Evolutionary conservation across 345 rosid species (phyloP).

Genomic region (Gossypium longicalyx): DNA sequence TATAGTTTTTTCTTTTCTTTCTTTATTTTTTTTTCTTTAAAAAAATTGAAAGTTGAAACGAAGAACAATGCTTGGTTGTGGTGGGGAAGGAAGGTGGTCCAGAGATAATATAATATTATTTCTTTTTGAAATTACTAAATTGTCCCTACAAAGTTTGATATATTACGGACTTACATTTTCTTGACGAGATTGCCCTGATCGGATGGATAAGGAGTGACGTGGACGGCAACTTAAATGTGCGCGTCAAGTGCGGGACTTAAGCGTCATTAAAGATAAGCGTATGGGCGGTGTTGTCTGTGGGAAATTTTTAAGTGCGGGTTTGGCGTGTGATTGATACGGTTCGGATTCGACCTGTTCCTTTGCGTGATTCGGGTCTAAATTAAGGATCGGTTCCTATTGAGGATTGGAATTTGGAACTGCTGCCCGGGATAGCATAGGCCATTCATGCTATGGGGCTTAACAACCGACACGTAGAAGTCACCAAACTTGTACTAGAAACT

Average conservation of each 20-base stretch:
- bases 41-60: conserved; percentile 21
- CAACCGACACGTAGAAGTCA: conserved; percentile 5
- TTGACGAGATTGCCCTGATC: conserved; percentile 16
- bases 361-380: conserved; percentile 8
- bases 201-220: conserved; percentile 19
- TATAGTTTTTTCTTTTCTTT: neutral
- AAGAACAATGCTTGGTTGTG: conserved; percentile 45
- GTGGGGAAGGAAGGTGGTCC: conserved; percentile 54
- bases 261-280: neutral
- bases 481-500: neutral
- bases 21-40: neutral
- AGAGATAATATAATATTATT: conserved; percentile 17
- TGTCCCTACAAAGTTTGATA: conserved; percentile 15
- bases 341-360: neutral
- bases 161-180: conserved; percentile 10
- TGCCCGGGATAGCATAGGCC: neutral
- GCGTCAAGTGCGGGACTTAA: neutral
- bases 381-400: neutral
- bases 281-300: conserved; percentile 8
- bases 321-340: conserved; percentile 6
- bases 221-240: neutral
- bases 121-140: neutral
- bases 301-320: neutral
- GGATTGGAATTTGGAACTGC: neutral
- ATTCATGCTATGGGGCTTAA: neutral